phyloP scores from a whole-genome alignment of 495 filamentous ascomycete genomes.

The Staphylotrichum tortipilum region DNA sequence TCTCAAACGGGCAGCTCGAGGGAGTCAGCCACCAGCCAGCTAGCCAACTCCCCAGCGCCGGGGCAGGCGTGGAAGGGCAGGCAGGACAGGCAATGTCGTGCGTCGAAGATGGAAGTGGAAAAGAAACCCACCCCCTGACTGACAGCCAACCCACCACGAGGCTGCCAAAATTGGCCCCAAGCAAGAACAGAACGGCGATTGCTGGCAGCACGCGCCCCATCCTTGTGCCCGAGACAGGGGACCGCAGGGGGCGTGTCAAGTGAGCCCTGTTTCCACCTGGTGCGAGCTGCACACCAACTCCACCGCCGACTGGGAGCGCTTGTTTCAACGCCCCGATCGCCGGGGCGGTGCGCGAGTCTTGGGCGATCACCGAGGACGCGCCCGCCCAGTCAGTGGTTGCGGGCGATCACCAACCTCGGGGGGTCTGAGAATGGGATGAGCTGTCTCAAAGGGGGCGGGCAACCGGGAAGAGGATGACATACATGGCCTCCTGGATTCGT shows the following conservation, averaged over 20 bases:
- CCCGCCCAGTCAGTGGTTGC: not conserved
- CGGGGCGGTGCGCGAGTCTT: constrained; percentile 1
- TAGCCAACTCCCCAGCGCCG: no score
- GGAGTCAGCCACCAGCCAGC: no score
- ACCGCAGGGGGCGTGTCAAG: not conserved
- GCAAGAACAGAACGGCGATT: constrained; percentile 1
- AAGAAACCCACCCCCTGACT: no score
- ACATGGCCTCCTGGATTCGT: no score
- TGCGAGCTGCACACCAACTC: constrained; percentile 2
- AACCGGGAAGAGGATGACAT: no score
- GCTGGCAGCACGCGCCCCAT: not conserved
- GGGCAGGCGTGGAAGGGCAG: no score
- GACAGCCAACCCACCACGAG: not conserved
- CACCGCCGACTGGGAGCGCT: constrained; percentile 1
- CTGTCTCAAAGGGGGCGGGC: no score
- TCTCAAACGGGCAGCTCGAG: not conserved
- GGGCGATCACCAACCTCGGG: not conserved
- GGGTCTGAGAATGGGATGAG: no score
- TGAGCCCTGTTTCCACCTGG: constrained; percentile 6
- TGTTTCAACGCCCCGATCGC: constrained; percentile 10
- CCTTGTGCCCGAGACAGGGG: not conserved
- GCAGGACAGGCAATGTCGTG: no score
- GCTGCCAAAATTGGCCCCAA: no score
- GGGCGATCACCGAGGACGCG: not conserved
- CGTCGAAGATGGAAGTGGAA: no score